A percentile compares a stretch with the other conserved stretches of the same genome.
phyloP scores from a whole-genome alignment of 106 monocot genomes.

The Acorus calamus region DNA sequence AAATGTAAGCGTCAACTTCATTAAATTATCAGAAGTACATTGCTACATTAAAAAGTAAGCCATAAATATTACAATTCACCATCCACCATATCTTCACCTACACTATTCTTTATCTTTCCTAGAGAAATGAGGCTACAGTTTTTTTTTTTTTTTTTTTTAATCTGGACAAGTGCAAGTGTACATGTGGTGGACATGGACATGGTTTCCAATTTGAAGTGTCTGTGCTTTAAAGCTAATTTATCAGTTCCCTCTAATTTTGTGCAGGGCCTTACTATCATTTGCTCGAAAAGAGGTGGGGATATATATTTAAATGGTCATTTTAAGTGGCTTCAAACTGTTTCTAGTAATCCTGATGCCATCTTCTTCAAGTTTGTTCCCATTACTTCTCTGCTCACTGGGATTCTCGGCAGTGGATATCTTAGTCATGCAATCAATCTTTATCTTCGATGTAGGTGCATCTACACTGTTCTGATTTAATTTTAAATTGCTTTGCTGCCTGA shows the following conservation, averaged over 20 bases:
- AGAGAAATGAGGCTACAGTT: too few relatives aligned
- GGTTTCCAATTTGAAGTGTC: too few relatives aligned
- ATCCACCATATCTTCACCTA: too few relatives aligned
- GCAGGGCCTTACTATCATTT: slow-evolving; percentile 77
- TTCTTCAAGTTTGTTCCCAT: slow-evolving; percentile 91
- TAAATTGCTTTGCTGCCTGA: too few relatives aligned
- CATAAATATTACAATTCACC: too few relatives aligned
- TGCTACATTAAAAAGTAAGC: too few relatives aligned
- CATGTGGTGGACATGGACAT: too few relatives aligned
- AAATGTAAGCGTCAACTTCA: too few relatives aligned
- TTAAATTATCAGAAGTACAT: too few relatives aligned
- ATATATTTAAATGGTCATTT: slow-evolving; percentile 40
- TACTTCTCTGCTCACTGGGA: slow-evolving; percentile 83
- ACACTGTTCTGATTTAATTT: too few relatives aligned
- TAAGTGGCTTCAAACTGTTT: slow-evolving; percentile 81
- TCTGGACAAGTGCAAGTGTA: background rate
- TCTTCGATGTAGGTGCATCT: slow-evolving; percentile 74
- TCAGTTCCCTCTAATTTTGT: background rate
- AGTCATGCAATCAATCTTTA: slow-evolving; percentile 97
- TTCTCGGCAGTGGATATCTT: slow-evolving; percentile 91
- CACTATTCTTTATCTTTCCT: too few relatives aligned
- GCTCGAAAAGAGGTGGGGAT: slow-evolving; percentile 85
- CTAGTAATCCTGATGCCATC: slow-evolving; percentile 64
- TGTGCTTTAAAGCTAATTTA: too few relatives aligned
- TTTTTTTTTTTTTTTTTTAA: slow-evolving; percentile 6